Percentiles rank a stretch among this genome's conserved stretches.
These are phyloP conservation scores for Hymenoscyphus fructigenus DNA, from an alignment of 2,329 filamentous ascomycete genomes.

Conservation along the genomic window DNA sequence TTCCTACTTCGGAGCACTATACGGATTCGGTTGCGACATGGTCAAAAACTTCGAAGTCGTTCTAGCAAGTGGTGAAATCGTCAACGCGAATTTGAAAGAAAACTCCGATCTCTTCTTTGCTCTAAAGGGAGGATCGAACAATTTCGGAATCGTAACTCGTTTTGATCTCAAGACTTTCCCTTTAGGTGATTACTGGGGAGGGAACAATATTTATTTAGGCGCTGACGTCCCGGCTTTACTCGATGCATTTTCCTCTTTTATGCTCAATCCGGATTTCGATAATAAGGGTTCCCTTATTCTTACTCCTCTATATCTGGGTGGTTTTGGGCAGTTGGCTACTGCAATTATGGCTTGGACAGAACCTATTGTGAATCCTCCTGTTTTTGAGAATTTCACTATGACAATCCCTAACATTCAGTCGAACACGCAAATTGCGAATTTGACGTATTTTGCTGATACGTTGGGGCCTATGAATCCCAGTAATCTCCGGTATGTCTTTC, in stretches of 20 bases:
- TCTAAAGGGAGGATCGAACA: conserved; percentile 56
- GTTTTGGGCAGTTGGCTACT: neutral
- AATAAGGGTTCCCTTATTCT: neutral
- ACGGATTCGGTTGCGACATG: conserved; percentile 51
- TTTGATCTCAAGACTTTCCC: conserved; percentile 37
- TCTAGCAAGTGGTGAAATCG: conserved; percentile 48
- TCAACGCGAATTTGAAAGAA: conserved; percentile 43
- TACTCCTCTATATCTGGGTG: neutral
- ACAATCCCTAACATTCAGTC: neutral
- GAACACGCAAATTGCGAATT: too few relatives aligned
- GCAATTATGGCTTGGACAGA: neutral
- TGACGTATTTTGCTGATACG: too few relatives aligned
- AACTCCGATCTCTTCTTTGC: conserved; percentile 52
- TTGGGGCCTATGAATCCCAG: too few relatives aligned
- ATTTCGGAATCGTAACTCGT: conserved; percentile 52
- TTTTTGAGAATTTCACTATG: neutral
- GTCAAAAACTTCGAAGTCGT: conserved; percentile 53
- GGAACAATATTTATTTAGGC: neutral
- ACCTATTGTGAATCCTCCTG: neutral
- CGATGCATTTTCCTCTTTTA: conserved; percentile 7
- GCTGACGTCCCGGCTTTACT: conserved; percentile 5
- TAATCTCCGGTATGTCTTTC: too few relatives aligned
- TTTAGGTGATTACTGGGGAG: conserved; percentile 8
- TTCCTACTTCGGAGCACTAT: conserved; percentile 41
- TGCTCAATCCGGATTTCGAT: neutral